Conservation (phyloP, 2,329 filamentous ascomycete genomes). For the Fusarium sp. region DNA sequence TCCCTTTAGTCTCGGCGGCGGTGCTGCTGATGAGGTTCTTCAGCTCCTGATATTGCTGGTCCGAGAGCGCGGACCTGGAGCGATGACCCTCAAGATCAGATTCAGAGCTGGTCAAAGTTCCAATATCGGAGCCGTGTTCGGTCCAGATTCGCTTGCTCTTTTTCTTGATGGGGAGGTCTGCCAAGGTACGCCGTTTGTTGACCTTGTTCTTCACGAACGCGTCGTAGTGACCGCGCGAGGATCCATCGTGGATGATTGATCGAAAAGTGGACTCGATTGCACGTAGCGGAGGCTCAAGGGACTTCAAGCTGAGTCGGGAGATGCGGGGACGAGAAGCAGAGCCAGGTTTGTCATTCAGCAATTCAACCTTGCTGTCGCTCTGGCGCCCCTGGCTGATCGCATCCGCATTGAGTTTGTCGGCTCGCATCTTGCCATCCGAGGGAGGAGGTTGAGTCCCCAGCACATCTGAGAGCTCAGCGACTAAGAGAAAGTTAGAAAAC, state of each 20-base stretch:
- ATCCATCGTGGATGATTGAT: not conserved
- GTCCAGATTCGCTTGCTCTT: not conserved
- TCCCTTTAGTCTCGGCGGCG: not conserved
- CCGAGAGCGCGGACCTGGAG: not conserved
- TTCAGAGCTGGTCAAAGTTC: not conserved
- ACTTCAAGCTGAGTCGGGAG: not conserved
- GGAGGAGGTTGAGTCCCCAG: not conserved
- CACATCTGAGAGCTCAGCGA: not conserved
- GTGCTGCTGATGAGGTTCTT: not conserved
- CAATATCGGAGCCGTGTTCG: not conserved
- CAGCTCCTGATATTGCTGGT: not conserved
- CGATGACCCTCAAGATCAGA: not conserved
- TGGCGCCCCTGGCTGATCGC: not conserved
- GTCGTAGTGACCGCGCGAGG: not conserved
- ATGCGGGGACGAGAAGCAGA: not conserved
- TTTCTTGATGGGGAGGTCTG: not conserved
- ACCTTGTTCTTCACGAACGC: not conserved
- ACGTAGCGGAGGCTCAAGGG: not conserved
- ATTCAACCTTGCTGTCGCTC: not conserved
- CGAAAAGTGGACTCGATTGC: conserved; percentile 3
- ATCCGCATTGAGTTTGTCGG: not conserved
- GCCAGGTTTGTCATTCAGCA: not conserved
- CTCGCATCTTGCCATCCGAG: not conserved
- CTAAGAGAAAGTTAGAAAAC: not conserved
- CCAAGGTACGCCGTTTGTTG: too few species aligned